phyloP scores from a whole-genome alignment of 305 asterid genomes.

The Fraxinus sp. region DNA sequence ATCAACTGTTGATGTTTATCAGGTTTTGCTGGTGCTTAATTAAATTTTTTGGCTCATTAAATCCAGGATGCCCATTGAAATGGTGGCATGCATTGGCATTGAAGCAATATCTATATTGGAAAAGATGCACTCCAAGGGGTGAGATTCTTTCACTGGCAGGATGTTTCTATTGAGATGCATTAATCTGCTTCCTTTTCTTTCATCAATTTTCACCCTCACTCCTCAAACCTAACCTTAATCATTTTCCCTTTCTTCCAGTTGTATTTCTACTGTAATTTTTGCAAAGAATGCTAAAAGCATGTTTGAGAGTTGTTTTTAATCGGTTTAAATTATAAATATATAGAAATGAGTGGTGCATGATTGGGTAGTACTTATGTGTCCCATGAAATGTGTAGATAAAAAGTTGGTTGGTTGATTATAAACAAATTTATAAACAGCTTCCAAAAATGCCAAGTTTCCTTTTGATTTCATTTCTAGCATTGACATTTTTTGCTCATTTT shows the following conservation, averaged over 20 bases:
- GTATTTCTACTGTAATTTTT: neutral
- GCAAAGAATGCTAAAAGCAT: neutral
- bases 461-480: neutral
- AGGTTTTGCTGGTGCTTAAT: slow-evolving; percentile 22
- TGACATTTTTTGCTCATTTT: neutral
- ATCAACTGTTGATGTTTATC: slow-evolving; percentile 3
- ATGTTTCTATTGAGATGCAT: neutral
- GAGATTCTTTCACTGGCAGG: slow-evolving; percentile 28
- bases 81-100: slow-evolving; percentile 93
- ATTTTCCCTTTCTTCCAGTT: neutral
- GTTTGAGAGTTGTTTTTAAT: neutral
- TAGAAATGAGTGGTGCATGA: neutral
- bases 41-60: slow-evolving; percentile 16
- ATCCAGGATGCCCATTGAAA: slow-evolving; percentile 76
- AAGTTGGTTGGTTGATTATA: neutral
- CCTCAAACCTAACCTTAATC: neutral
- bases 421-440: neutral
- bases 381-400: neutral
- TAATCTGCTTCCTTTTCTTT: neutral
- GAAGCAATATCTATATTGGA: slow-evolving; percentile 88
- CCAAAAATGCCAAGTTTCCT: neutral
- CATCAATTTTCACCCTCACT: neutral
- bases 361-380: neutral
- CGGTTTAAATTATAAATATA: neutral
- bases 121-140: slow-evolving; percentile 86